Conservation (phyloP, 2,329 filamentous ascomycete species). For the Byssoonygena ceratinophila region DNA sequence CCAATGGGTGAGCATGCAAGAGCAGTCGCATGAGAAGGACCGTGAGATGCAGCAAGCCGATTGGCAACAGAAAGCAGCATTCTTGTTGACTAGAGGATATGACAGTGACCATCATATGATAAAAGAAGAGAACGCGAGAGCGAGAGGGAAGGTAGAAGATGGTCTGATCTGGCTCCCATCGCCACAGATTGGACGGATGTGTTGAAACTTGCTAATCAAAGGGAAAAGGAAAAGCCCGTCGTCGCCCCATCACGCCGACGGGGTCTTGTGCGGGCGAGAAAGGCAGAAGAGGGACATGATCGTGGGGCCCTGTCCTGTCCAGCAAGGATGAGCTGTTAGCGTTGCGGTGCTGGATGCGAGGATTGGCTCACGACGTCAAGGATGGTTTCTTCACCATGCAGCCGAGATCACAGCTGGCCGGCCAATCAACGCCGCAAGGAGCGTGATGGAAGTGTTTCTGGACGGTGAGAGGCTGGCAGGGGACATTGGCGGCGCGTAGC, state of each 20-base stretch:
- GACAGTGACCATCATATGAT: not conserved
- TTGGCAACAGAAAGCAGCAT: conserved; percentile 1
- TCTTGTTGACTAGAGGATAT: no score
- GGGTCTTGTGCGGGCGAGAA: not conserved
- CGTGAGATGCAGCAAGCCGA: conserved; percentile 1
- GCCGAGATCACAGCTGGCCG: conserved; percentile 9
- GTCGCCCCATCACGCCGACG: no score
- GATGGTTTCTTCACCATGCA: conserved; percentile 13
- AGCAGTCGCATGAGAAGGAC: not conserved
- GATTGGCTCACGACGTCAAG: conserved; percentile 9
- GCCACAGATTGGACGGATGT: not conserved
- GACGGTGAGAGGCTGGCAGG: not conserved
- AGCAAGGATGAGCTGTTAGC: conserved; percentile 8
- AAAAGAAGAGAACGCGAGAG: not conserved
- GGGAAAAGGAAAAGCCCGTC: no score
- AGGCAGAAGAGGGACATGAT: not conserved
- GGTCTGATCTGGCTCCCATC: not conserved
- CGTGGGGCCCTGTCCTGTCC: not conserved
- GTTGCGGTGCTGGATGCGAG: not conserved
- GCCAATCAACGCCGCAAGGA: conserved; percentile 2
- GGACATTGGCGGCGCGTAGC: not conserved
- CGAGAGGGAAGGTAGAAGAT: not conserved
- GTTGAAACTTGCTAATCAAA: not conserved
- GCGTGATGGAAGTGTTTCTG: conserved; percentile 2
- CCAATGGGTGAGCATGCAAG: not conserved